These are phyloP conservation scores for Lathyrus sativus DNA, from an alignment of 306 rosid genomes.

Conservation along the genomic window DNA sequence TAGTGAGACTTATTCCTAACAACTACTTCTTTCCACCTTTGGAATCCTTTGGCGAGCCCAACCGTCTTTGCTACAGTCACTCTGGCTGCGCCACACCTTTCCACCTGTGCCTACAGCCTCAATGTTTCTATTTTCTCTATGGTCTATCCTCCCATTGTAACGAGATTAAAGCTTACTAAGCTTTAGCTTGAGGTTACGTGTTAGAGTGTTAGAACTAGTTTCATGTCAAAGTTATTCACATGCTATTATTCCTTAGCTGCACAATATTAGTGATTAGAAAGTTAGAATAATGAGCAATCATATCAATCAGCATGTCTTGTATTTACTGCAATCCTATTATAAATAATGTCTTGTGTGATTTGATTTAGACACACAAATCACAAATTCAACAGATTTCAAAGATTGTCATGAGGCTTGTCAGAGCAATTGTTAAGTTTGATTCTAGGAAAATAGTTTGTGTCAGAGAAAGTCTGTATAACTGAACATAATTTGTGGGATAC, in stretches of 20 bases:
- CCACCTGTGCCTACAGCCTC: not conserved
- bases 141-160: not conserved
- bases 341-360: not conserved
- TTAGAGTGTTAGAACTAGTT: not conserved
- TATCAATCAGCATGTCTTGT: not conserved
- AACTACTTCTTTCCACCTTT: not conserved
- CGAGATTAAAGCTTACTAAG: not conserved
- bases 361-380: not conserved
- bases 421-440: constrained; percentile 14
- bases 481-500: constrained; percentile 18
- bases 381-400: constrained; percentile 7
- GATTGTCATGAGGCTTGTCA: constrained; percentile 14
- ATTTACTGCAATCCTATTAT: not conserved
- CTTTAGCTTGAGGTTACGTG: not conserved
- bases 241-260: not conserved
- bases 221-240: not conserved
- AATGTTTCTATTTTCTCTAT: not conserved
- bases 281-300: not conserved
- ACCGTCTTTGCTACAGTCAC: not conserved
- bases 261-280: not conserved
- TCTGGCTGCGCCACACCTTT: not conserved
- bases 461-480: constrained; percentile 13
- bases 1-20: not conserved
- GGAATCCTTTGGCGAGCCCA: not conserved
- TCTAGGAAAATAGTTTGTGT: constrained; percentile 14